These are phyloP conservation scores for Moniliella sp. DNA, from an alignment of 1,284 basidiomycete genomes.

Conservation along the genomic window DNA sequence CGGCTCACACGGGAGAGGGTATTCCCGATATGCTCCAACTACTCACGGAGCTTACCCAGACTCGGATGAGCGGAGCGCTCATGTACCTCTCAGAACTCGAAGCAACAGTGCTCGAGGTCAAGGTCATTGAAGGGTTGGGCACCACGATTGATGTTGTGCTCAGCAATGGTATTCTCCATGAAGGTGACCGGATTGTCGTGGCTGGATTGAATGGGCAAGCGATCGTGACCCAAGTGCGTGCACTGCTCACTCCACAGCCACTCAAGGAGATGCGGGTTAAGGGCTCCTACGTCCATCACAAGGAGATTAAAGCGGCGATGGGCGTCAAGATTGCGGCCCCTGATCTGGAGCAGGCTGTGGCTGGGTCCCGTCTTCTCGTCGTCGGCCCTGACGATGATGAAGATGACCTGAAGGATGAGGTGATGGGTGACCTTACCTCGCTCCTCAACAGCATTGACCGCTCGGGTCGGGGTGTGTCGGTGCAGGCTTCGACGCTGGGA, in stretches of 20 bases:
- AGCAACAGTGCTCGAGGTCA: conserved; percentile 97
- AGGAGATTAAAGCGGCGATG: conserved; percentile 86
- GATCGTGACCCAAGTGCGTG: conserved; percentile 82
- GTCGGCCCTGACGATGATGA: conserved; percentile 84
- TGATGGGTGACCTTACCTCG: conserved; percentile 84
- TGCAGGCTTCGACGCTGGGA: conserved; percentile 89
- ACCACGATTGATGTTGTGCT: conserved; percentile 94
- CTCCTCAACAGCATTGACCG: conserved; percentile 80
- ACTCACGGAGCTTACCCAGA: conserved; percentile 86
- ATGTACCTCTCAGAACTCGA: conserved; percentile 97
- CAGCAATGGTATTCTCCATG: conserved; percentile 75
- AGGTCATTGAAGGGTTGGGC: conserved; percentile 91
- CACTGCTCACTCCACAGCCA: conserved; percentile 84
- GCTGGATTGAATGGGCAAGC: conserved; percentile 95
- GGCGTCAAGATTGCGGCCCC: conserved; percentile 91
- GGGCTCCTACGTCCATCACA: conserved; percentile 93
- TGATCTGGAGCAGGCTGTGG: conserved; percentile 95
- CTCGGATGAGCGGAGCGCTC: conserved; percentile 83
- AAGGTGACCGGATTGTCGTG: conserved; percentile 84
- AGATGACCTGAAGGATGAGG: conserved; percentile 75
- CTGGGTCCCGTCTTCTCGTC: conserved; percentile 79
- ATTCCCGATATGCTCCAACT: conserved; percentile 99
- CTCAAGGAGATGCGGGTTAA: conserved; percentile 87
- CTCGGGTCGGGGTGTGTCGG: conserved; percentile 81
- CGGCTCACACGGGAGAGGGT: conserved; percentile 91